Conservation (phyloP, 1,139 yeast species). For the Lodderomyces theae region DNA sequence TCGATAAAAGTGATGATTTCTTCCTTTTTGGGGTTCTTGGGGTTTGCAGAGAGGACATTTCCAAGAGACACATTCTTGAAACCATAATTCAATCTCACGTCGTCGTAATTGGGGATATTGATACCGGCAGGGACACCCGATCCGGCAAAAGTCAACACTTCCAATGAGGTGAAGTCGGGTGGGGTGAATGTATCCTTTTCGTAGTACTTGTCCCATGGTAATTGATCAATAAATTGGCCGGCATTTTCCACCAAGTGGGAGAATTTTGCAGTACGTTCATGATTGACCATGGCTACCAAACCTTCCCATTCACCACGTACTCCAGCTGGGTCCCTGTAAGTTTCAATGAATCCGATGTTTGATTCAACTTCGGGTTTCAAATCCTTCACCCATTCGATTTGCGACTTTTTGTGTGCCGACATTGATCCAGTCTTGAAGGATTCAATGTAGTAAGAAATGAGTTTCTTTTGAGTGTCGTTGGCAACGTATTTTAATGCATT, state of each 20-base stretch:
- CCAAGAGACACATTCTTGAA: conserved; percentile 89
- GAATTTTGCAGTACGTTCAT: conserved; percentile 80
- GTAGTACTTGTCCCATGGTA: conserved; percentile 75
- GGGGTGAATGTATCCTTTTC: conserved; percentile 88
- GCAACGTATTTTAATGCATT: conserved; percentile 65
- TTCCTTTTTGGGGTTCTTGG: conserved; percentile 57
- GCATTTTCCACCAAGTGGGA: conserved; percentile 67
- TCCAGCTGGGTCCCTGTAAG: conserved; percentile 89
- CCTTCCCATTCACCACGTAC: conserved; percentile 96
- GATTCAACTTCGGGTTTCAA: conserved; percentile 80
- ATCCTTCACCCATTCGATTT: conserved; percentile 85
- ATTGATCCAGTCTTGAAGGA: conserved; percentile 81
- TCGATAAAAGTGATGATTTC: conserved; percentile 69
- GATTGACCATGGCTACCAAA: conserved; percentile 86
- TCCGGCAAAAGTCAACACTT: conserved; percentile 85
- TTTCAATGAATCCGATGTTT: conserved; percentile 86
- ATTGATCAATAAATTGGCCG: conserved; percentile 54
- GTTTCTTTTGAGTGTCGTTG: conserved; percentile 64
- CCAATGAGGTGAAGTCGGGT: conserved; percentile 88
- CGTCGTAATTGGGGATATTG: conserved; percentile 89
- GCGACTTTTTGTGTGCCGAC: conserved; percentile 82
- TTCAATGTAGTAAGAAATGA: conserved; percentile 64
- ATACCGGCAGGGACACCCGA: conserved; percentile 92
- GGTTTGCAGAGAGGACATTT: conserved; percentile 70
- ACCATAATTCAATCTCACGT: conserved; percentile 76